Conservation (phyloP, 257 asterid genomes). For the Linaria vulgaris region DNA sequence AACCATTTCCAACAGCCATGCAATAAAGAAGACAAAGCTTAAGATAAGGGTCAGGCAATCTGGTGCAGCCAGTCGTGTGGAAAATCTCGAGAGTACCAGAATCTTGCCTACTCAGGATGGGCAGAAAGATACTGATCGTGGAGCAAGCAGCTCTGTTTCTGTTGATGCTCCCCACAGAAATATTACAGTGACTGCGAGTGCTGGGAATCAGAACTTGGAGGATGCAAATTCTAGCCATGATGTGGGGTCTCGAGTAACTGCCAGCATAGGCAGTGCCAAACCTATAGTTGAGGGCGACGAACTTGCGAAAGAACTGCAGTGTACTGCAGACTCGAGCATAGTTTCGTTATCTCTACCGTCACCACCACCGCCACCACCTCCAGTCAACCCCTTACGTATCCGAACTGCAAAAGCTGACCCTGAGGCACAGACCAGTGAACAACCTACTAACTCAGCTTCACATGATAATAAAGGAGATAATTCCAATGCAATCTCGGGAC, state of each 20-base stretch:
- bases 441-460: slow-evolving; percentile 32
- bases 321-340: slow-evolving; percentile 94
- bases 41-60: slow-evolving; percentile 77
- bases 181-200: slow-evolving; percentile 50
- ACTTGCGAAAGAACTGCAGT: slow-evolving; percentile 73
- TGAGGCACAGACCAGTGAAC: slow-evolving; percentile 40
- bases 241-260: slow-evolving; percentile 90
- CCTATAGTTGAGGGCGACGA: slow-evolving; percentile 61
- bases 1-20: slow-evolving; percentile 52
- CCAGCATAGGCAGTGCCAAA: slow-evolving; percentile 89
- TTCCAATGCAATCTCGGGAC: slow-evolving; percentile 18
- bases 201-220: slow-evolving; percentile 66
- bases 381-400: slow-evolving; percentile 34
- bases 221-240: slow-evolving; percentile 85
- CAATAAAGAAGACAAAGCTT: slow-evolving; percentile 69
- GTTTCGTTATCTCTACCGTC: slow-evolving; percentile 29
- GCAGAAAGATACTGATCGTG: slow-evolving; percentile 55
- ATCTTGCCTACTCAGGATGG: slow-evolving; percentile 46
- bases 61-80: slow-evolving; percentile 62
- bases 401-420: slow-evolving; percentile 31
- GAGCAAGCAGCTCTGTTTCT: slow-evolving; percentile 86
- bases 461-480: slow-evolving; percentile 30
- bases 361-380: slow-evolving; percentile 17
- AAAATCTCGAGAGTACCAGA: slow-evolving; percentile 40
- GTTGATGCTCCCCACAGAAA: slow-evolving; percentile 74